Conservation (phyloP, 2,329 filamentous ascomycete species). For the Penicillium concentricum region DNA sequence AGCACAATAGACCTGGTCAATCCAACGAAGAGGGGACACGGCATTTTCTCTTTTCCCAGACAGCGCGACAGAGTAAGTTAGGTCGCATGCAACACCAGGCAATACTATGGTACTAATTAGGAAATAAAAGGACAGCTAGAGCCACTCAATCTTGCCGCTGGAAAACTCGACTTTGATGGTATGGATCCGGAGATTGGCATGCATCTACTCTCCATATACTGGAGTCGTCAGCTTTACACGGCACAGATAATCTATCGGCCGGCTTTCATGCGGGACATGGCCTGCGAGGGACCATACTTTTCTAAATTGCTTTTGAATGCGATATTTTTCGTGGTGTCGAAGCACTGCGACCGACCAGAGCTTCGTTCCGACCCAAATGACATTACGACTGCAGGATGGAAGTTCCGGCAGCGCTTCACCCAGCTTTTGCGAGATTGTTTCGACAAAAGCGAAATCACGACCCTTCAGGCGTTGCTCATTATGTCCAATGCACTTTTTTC, state of each 20-base stretch:
- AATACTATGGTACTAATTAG: not conserved
- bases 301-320: conserved; percentile 54
- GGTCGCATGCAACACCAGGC: not conserved
- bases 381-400: conserved; percentile 51
- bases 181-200: conserved; percentile 54
- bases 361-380: conserved; percentile 49
- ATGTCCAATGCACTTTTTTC: conserved; percentile 55
- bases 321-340: conserved; percentile 49
- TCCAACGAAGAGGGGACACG: conserved; percentile 18
- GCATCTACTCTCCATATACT: conserved; percentile 53
- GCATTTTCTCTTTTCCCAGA: conserved; percentile 25
- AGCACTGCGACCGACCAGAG: conserved; percentile 49
- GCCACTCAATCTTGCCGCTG: conserved; percentile 46
- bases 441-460: conserved; percentile 53
- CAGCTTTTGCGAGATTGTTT: conserved; percentile 49
- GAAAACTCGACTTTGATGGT: conserved; percentile 56
- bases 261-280: conserved; percentile 54
- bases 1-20: conserved; percentile 3
- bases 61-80: conserved; percentile 24
- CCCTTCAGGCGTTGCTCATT: conserved; percentile 54
- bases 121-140: conserved; percentile 50
- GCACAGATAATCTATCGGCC: conserved; percentile 52
- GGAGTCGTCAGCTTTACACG: conserved; percentile 55
- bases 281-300: conserved; percentile 51
- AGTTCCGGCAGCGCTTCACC: conserved; percentile 48